Evolutionary conservation across 228 moss, liverwort and hornwort species (phyloP).

Genomic region (Sphagnum fallax): DNA sequence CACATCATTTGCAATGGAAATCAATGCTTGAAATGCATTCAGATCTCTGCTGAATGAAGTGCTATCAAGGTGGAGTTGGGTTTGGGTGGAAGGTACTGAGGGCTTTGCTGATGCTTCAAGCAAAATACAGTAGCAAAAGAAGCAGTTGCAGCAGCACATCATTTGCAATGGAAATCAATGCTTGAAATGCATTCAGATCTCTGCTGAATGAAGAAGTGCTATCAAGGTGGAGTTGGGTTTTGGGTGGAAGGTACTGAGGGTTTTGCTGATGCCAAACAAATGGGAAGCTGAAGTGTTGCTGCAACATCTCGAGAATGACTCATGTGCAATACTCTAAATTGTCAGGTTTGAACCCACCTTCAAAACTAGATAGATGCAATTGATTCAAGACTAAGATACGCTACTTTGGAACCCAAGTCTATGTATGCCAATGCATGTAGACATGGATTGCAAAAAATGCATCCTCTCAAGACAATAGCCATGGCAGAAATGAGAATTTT

Average conservation of each 20-base stretch:
- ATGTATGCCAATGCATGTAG: no score
- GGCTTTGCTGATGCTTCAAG: conserved; percentile 10
- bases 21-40: conserved; percentile 34
- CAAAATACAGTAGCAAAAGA: conserved; percentile 34
- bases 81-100: conserved; percentile 44
- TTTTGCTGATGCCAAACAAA: conserved; percentile 61
- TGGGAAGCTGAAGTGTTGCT: conserved; percentile 65
- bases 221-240: conserved; percentile 34
- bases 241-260: conserved; percentile 52
- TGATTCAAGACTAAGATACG: no score
- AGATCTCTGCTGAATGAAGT: conserved; percentile 27
- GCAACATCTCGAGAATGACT: conserved; percentile 67
- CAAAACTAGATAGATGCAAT: no score
- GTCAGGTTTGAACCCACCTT: no score
- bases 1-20: conserved; percentile 43
- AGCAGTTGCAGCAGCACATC: conserved; percentile 29
- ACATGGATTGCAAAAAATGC: no score
- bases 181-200: conserved; percentile 27
- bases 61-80: conserved; percentile 47
- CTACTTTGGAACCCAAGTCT: no score
- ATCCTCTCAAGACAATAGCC: no score
- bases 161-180: conserved; percentile 14
- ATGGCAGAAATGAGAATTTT: no score
- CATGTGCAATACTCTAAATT: not conserved
- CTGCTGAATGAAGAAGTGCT: conserved; percentile 30